phyloP scores from a whole-genome alignment of 306 rosid genomes.

The Chamaecrista fasciculata region DNA sequence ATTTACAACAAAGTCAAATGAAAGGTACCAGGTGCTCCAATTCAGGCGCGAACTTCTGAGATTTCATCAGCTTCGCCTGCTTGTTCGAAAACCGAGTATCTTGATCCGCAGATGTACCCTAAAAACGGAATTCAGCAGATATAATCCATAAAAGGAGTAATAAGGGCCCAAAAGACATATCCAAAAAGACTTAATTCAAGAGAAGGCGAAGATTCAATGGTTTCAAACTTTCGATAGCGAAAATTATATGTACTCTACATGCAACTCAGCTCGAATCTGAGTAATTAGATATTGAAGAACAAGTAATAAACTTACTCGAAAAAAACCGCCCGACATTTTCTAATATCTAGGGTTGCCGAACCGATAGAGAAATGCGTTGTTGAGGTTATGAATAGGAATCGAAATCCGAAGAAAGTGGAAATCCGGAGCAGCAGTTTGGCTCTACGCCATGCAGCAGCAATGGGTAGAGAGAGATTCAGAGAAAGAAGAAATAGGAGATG shows the following conservation, averaged over 20 bases:
- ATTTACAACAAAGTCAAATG: not conserved
- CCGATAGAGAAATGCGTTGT: slow-evolving; percentile 20
- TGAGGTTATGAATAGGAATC: slow-evolving; percentile 32
- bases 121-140: slow-evolving; percentile 21
- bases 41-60: slow-evolving; percentile 96
- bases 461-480: not conserved
- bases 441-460: slow-evolving; percentile 1
- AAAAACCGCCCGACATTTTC: slow-evolving; percentile 97
- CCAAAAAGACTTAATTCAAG: not conserved
- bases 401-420: not conserved
- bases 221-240: not conserved
- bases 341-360: slow-evolving; percentile 40
- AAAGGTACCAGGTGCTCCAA: slow-evolving; percentile 83
- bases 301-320: slow-evolving; percentile 54
- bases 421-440: not conserved
- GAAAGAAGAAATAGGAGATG: not conserved
- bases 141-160: slow-evolving; percentile 1
- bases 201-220: not conserved
- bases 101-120: slow-evolving; percentile 98
- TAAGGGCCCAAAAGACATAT: not conserved
- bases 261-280: slow-evolving; percentile 19
- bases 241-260: slow-evolving; percentile 32
- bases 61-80: slow-evolving; percentile 90
- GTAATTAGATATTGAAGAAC: not conserved
- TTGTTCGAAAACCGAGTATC: slow-evolving; percentile 97